Evolutionary conservation across 129 eudicot genomes (phyloP).

Genomic region (Scalesia atractyloides): DNA sequence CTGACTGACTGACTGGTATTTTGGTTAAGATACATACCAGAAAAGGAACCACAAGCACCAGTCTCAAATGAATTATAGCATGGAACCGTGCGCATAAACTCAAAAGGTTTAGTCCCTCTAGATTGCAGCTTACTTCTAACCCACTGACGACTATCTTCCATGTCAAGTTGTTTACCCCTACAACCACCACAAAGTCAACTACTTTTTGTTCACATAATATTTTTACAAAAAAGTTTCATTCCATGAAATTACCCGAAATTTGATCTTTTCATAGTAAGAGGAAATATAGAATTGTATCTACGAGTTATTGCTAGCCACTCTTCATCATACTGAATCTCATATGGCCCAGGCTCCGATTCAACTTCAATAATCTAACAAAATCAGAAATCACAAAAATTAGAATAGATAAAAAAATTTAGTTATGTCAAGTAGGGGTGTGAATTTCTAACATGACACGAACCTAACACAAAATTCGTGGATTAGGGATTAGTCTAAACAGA

Average conservation of each 20-base stretch:
- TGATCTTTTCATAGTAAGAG: conserved; percentile 49
- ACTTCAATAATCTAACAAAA: conserved; percentile 63
- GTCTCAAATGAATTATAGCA: conserved; percentile 52
- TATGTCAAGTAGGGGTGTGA: no score
- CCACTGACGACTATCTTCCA: conserved; percentile 68
- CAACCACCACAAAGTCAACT: conserved; percentile 15
- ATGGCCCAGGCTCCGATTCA: conserved; percentile 74
- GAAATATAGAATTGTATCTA: conserved; percentile 60
- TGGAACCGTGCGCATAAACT: conserved; percentile 69
- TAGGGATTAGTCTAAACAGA: no score
- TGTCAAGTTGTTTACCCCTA: conserved; percentile 52
- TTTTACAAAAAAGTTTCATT: not conserved
- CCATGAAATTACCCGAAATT: conserved; percentile 53
- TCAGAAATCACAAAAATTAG: conserved; percentile 7
- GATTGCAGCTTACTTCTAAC: conserved; percentile 61
- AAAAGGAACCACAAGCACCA: conserved; percentile 38
- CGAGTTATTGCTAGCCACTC: conserved; percentile 96
- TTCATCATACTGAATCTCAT: conserved; percentile 81
- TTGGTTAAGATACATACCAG: conserved; percentile 42
- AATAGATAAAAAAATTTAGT: not conserved
- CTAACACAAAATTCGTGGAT: no score
- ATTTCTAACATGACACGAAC: no score
- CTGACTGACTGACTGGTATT: no score
- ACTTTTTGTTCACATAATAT: not conserved
- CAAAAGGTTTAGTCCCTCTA: conserved; percentile 80